A percentile compares a stretch with the other conserved stretches of the same genome.
Evolutionary conservation across 1,284 basidiomycete species (phyloP).

Genomic region (Leccinum subspadiceum): DNA sequence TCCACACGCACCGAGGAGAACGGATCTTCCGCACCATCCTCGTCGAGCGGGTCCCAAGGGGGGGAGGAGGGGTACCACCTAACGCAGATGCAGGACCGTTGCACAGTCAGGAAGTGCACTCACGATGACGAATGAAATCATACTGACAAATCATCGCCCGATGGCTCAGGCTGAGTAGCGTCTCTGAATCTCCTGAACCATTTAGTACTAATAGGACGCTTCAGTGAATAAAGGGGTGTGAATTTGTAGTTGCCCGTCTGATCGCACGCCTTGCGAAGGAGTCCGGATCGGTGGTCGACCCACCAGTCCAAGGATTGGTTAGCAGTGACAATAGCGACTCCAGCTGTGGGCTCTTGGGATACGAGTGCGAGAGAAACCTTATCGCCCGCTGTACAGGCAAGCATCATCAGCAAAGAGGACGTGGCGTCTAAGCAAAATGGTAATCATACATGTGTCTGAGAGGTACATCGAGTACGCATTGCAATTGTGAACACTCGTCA

Average conservation of each 20-base stretch:
- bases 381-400: conserved; percentile 12
- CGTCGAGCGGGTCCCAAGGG: conserved; percentile 31
- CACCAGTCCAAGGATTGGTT: conserved; percentile 12
- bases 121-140: background rate
- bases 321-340: background rate
- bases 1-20: conserved; percentile 5
- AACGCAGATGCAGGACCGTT: background rate
- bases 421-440: background rate
- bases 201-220: conserved; percentile 5
- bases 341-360: background rate
- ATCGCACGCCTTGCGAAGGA: conserved; percentile 24
- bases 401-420: background rate
- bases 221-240: conserved; percentile 25
- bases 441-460: conserved; percentile 24
- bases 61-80: conserved; percentile 22
- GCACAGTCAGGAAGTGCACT: background rate
- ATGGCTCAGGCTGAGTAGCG: conserved; percentile 7
- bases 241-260: conserved; percentile 12
- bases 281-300: conserved; percentile 11
- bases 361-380: conserved; percentile 19
- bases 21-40: conserved; percentile 20
- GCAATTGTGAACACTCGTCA: conserved; percentile 22
- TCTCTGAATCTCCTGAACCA: conserved; percentile 21
- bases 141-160: conserved; percentile 24
- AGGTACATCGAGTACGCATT: conserved; percentile 27